Evolutionary conservation across 164 flowering plant species (phyloP).

Genomic region (Dillenia turbinata): DNA sequence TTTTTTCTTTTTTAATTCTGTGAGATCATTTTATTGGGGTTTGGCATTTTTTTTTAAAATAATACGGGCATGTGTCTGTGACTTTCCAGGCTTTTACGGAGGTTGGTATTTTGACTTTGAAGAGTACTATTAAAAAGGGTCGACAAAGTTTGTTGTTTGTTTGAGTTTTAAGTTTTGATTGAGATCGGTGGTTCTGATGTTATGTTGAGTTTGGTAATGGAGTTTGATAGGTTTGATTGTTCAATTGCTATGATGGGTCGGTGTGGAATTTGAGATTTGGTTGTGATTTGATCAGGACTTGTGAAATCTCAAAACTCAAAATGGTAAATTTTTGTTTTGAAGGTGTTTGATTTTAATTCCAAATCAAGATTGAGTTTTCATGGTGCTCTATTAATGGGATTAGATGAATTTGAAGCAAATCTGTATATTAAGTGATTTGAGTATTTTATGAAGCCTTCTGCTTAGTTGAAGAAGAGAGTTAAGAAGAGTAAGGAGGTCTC

Average conservation of each 20-base stretch:
- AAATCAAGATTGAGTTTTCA: not conserved
- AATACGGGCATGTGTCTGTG: conserved; percentile 14
- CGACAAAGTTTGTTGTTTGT: conserved; percentile 2
- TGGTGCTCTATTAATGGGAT: conserved; percentile 4
- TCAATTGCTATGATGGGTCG: conserved; percentile 17
- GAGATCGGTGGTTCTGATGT: not conserved
- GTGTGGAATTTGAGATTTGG: conserved; percentile 16
- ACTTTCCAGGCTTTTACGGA: conserved; percentile 33
- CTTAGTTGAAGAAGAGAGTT: conserved; percentile 10
- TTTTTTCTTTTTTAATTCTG: not conserved
- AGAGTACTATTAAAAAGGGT: conserved; percentile 1
- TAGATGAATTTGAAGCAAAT: conserved; percentile 26
- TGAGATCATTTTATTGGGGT: not conserved
- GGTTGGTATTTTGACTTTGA: conserved; percentile 45
- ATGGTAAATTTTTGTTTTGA: conserved; percentile 8
- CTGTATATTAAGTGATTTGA: conserved; percentile 14
- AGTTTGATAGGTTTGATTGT: conserved; percentile 5
- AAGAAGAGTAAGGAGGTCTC: conserved; percentile 10
- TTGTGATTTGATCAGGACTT: conserved; percentile 11
- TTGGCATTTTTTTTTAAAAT: not conserved
- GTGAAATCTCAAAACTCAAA: not conserved
- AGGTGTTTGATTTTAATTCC: conserved; percentile 5
- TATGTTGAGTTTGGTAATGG: not conserved
- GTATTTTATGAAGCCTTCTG: conserved; percentile 9
- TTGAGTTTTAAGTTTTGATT: not conserved